phyloP scores from a whole-genome alignment of 371 early-diverging fungal genomes.

The Catenaria anguillulae region DNA sequence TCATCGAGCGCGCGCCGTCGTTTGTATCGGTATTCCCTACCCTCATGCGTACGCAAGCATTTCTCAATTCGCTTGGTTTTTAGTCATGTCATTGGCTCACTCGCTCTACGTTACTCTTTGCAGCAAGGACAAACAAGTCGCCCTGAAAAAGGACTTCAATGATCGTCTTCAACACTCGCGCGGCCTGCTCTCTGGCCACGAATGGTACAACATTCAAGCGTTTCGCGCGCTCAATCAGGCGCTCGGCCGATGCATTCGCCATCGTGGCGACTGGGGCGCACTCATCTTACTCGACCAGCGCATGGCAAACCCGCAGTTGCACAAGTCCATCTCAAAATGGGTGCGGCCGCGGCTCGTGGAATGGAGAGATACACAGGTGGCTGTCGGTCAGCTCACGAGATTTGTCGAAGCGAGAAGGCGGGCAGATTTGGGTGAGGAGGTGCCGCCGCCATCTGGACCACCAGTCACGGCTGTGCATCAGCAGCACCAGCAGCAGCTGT shows the following conservation, averaged over 20 bases:
- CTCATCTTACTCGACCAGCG: slow-evolving; percentile 56
- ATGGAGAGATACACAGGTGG: background rate
- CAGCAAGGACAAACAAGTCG: slow-evolving; percentile 1
- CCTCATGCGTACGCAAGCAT: slow-evolving; percentile 21
- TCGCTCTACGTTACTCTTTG: background rate
- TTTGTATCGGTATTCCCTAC: slow-evolving; percentile 84
- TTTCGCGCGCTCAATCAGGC: slow-evolving; percentile 90
- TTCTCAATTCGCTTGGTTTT: background rate
- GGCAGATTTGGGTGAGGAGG: no score
- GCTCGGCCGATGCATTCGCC: slow-evolving; percentile 84
- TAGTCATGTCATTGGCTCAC: no score
- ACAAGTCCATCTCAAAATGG: slow-evolving; percentile 3
- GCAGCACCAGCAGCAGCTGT: no score
- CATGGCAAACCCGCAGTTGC: background rate
- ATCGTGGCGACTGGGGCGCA: slow-evolving; percentile 58
- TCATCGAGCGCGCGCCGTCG: slow-evolving; percentile 68
- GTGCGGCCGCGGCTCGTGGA: background rate
- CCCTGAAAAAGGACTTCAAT: background rate
- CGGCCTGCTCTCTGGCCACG: slow-evolving; percentile 26
- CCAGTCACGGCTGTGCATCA: no score
- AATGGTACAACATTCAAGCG: slow-evolving; percentile 81
- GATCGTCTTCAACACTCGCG: background rate
- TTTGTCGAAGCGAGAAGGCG: no score
- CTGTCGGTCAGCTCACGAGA: background rate
- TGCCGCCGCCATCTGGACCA: no score